Conservation (phyloP, 331 rosid genomes). For the Erythrophleum ivorense region DNA sequence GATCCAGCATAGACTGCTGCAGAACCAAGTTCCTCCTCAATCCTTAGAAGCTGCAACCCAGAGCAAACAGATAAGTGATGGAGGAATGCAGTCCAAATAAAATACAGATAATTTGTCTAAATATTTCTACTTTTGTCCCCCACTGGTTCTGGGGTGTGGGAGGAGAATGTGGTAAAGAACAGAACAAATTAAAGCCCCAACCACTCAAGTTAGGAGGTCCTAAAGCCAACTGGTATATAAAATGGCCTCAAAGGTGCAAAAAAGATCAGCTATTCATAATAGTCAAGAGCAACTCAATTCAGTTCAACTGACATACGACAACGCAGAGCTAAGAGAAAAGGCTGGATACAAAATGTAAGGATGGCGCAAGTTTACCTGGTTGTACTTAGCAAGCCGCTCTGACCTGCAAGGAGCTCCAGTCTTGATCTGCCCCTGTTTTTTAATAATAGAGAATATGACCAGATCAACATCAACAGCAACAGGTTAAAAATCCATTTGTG, state of each 20-base stretch:
- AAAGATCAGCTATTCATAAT: not conserved
- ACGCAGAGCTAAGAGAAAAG: no score
- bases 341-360: not conserved
- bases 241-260: not conserved
- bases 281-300: constrained; percentile 5
- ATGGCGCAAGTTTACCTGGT: constrained; percentile 63
- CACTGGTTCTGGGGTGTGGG: not conserved
- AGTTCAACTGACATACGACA: not conserved
- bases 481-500: not conserved
- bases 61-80: not conserved
- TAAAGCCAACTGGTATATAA: not conserved
- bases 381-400: constrained; percentile 93
- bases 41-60: constrained; percentile 79
- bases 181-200: not conserved
- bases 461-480: not conserved
- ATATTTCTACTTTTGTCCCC: not conserved
- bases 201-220: not conserved
- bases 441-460: not conserved
- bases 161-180: not conserved
- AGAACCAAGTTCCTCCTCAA: constrained; percentile 81
- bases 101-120: not conserved
- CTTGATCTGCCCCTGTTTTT: constrained; percentile 90
- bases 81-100: not conserved
- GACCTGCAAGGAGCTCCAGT: constrained; percentile 99
- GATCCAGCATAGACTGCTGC: constrained; percentile 76